Evolutionary conservation across 2,329 filamentous ascomycete species (phyloP).

Genomic region (Aureobasidium melanogenum): DNA sequence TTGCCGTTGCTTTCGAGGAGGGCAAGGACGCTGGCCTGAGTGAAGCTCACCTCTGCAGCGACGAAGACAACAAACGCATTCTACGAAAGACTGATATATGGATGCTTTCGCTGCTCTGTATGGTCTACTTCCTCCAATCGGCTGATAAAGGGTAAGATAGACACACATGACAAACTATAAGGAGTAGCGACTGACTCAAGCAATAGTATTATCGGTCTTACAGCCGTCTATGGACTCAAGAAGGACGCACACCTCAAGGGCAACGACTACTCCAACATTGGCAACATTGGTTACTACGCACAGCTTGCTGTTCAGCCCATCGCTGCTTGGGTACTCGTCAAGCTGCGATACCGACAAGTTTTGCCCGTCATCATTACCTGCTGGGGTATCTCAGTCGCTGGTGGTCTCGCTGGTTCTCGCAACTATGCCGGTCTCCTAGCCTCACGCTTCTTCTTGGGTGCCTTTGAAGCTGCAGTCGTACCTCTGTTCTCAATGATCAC

Average conservation of each 20-base stretch:
- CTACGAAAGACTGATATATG: conserved; percentile 13
- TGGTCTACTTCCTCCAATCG: conserved; percentile 14
- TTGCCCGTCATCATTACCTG: conserved; percentile 14
- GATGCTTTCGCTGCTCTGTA: conserved; percentile 13
- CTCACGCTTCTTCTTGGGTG: conserved; percentile 16
- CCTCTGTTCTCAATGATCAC: conserved; percentile 13
- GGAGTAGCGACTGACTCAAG: background rate
- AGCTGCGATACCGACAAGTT: conserved; percentile 13
- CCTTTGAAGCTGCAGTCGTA: conserved; percentile 15
- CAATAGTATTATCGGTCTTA: conserved; percentile 12
- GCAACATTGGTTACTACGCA: conserved; percentile 15
- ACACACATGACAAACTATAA: no score
- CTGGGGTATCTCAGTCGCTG: conserved; percentile 14
- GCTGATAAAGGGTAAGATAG: conserved; percentile 7
- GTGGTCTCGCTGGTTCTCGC: conserved; percentile 11
- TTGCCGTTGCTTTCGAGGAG: conserved; percentile 12
- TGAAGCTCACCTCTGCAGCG: conserved; percentile 11
- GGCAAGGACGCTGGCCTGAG: conserved; percentile 8
- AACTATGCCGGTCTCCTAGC: conserved; percentile 14
- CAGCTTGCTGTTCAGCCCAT: conserved; percentile 13
- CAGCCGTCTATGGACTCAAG: conserved; percentile 15
- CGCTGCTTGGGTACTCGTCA: conserved; percentile 12
- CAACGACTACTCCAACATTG: conserved; percentile 15
- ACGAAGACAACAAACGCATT: conserved; percentile 13
- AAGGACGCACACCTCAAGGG: conserved; percentile 14